These are phyloP conservation scores for Podaxis carcinomalis DNA, from an alignment of 768 basidiomycete species.

Conservation along the genomic window DNA sequence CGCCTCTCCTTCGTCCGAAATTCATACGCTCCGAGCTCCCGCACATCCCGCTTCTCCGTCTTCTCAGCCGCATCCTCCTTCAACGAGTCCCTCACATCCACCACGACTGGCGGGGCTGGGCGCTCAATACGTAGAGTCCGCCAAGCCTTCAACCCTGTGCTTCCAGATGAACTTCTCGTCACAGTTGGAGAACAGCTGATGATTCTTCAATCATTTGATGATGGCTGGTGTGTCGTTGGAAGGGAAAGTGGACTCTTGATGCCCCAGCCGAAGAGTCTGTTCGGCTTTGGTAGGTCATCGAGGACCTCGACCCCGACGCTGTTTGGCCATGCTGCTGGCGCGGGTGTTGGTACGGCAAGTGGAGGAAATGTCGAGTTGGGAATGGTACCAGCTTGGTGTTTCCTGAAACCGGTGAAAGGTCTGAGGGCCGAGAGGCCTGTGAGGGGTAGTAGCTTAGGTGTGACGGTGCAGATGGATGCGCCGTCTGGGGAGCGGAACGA, in stretches of 20 bases:
- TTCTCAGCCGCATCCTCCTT: conserved; percentile 11
- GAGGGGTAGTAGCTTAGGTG: conserved; percentile 59
- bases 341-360: conserved; percentile 1
- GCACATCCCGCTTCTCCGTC: conserved; percentile 3
- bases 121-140: conserved; percentile 48
- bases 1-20: conserved; percentile 13
- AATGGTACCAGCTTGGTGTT: conserved; percentile 74
- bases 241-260: conserved; percentile 37
- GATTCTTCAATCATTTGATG: conserved; percentile 65
- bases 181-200: conserved; percentile 55
- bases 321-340: conserved; percentile 1
- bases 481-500: conserved; percentile 39
- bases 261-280: conserved; percentile 33
- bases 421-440: conserved; percentile 59
- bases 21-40: conserved; percentile 1
- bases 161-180: conserved; percentile 70
- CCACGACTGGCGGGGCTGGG: conserved; percentile 22
- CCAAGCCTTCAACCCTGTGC: conserved; percentile 62
- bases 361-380: conserved; percentile 54
- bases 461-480: conserved; percentile 50
- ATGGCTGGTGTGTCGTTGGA: conserved; percentile 77
- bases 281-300: conserved; percentile 18
- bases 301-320: conserved; percentile 14
- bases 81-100: conserved; percentile 31
- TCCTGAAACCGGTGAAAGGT: conserved; percentile 59